A percentile compares a stretch with the other conserved stretches of the same genome.
Evolutionary conservation across 2,329 filamentous ascomycete genomes (phyloP).

Genomic region (Fusarium sp.): DNA sequence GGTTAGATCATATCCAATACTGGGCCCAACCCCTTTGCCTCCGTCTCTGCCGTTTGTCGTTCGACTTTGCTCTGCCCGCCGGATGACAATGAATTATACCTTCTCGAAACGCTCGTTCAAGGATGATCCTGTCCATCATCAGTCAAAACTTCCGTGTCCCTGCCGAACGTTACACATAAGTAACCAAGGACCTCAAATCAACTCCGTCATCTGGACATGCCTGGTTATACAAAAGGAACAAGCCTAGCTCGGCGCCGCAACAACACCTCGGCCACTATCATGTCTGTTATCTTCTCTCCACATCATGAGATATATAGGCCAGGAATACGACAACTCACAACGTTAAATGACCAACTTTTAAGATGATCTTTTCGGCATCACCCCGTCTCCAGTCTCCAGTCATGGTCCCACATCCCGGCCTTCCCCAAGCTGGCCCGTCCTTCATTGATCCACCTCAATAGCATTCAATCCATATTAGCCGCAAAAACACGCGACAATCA

Average conservation of each 20-base stretch:
- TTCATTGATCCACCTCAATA: conserved; percentile 42
- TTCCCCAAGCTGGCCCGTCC: conserved; percentile 43
- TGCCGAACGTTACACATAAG: conserved; percentile 30
- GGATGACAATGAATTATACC: conserved; percentile 21
- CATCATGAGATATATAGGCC: conserved; percentile 18
- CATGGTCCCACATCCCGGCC: conserved; percentile 46
- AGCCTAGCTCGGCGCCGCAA: conserved; percentile 17
- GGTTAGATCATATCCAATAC: conserved; percentile 6
- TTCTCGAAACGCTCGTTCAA: conserved; percentile 19
- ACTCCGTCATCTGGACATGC: background rate
- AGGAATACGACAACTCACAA: conserved; percentile 30
- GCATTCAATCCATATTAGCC: conserved; percentile 41
- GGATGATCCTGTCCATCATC: conserved; percentile 20
- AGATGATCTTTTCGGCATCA: conserved; percentile 37
- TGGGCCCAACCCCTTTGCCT: conserved; percentile 12
- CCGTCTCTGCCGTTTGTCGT: conserved; percentile 22
- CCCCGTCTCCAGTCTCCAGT: conserved; percentile 32
- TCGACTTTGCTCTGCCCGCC: conserved; percentile 29
- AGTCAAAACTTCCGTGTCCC: conserved; percentile 32
- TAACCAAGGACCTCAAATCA: conserved; percentile 9
- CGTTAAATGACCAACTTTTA: conserved; percentile 24
- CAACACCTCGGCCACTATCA: conserved; percentile 23
- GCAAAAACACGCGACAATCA: conserved; percentile 48
- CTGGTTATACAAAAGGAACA: conserved; percentile 10
- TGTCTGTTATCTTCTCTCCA: background rate